Evolutionary conservation across 768 basidiomycete species (phyloP), one percentile per base, ranked within the genome.

Genomic region (Omphalotus guepiniiformis): DNA sequence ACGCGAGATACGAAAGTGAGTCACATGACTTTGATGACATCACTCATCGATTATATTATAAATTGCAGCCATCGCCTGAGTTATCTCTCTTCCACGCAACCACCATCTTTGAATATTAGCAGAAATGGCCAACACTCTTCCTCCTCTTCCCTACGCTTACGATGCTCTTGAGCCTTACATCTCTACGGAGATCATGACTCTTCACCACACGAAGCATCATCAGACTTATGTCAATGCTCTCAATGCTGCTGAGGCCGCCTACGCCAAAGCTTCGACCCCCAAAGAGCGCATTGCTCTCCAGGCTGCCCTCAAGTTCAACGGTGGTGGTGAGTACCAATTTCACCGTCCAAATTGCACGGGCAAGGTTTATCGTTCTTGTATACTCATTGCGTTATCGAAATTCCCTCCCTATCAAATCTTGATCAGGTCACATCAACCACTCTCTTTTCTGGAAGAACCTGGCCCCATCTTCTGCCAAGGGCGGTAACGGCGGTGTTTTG

Each of bases 401-500:
- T n/a, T n/a, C n/a, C n/a, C n/a, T n/a, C n/a, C n/a, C n/a, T n/a
- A n/a, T n/a, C n/a, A n/a, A n/a, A n/a, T n/a, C n/a, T n/a, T n/a
- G n/a, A n/a, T n/a, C n/a, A n/a, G n/a, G 88, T 8, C 93, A 90
- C 70, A 88, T 93, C 76, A 93, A 93, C 71, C 91, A 93, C 73
- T 88, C 92, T 43, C 82, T 94, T 50, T 97, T 97, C 79, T 96
- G 94, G 94, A 86, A 80, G 72, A 94, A 93, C 75, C 76, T 96
- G 47, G 83, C 91, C 2, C 88, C 88, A 1, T 58, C 79, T 22
- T 63, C 35, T 13, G 71, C 73, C 55, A 63, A 70, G 55, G 80
- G 79, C 60, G 84, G 83, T 21, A 61, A 55, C 29, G 87, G 87
- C 13, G 86, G 85, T 40, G 61, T 60, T 6, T 71, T 88, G 58